Base-by-base conservation (phyloP, 805 yeast genomes). In the Kurtzmaniella fragi region DNA sequence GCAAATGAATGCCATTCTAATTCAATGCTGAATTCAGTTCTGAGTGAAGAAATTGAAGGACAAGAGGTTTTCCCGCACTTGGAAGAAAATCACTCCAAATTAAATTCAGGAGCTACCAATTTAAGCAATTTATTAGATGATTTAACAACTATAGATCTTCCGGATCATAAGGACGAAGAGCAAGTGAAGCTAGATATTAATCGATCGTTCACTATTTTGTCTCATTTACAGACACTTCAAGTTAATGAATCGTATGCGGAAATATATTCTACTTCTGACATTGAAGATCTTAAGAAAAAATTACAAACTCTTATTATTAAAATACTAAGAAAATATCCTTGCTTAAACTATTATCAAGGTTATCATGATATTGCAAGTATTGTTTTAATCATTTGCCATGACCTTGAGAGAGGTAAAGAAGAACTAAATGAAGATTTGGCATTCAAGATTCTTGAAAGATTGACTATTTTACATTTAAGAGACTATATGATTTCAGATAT, bases 271-370 rank as follows among this genome's bases (percentile, higher is more conserved):
- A 36, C 48, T 29, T 47, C 61, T 14, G 60, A 67, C 44, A 41
- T 56, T 32, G 48, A 50, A 34, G 38, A 42, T n/a, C 58, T 80
- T 35, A 67, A 73, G 42, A 53, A 53, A 17, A 53, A 70, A 34
- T 61, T 82, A 36, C 54, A 52, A 17, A 56, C 56, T 4, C 45
- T 82, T 11, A 72, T 87, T 3, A 58, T 74, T 11, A 64, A 66
- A 14, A 66, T 88, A 2, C 64, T 93, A 11, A 61, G 87, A 30
- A 70, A 67, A 12, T 64, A 81, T 47, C 90, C 90, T 0, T 51
- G 59, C 3, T 63, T 90, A 31, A 68, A 77, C 42, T 91, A 91
- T 59, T 91, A 89, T 57, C 99, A 91, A 61, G 99, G 99, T 0
- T 87, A 75, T 57, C 98, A 91, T 59, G 98, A 93, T 51, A 67